Evolutionary conservation across 805 yeast species (phyloP).

Genomic region (Starmerella lactis-condensi): DNA sequence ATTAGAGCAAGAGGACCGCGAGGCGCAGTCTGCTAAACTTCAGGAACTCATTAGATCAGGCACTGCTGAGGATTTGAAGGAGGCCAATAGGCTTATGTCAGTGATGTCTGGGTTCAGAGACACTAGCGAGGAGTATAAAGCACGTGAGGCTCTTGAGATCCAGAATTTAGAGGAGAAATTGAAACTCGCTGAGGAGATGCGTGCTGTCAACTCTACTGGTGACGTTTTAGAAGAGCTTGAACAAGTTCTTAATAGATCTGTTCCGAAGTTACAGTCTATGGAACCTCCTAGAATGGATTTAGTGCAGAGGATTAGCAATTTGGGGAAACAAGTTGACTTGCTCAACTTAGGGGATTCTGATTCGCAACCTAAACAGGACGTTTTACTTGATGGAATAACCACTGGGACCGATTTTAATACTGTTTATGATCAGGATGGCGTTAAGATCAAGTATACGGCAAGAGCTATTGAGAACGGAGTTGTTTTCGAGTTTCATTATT

Average conservation of each 20-base stretch:
- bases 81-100: conserved; percentile 92
- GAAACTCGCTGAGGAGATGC: conserved; percentile 24
- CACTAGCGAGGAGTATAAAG: conserved; percentile 50
- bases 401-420: too few relatives aligned
- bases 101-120: conserved; percentile 96
- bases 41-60: conserved; percentile 93
- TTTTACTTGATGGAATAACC: too few relatives aligned
- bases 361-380: too few relatives aligned
- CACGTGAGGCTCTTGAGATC: conserved; percentile 65
- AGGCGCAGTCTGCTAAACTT: conserved; percentile 84
- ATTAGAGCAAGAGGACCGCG: conserved; percentile 74
- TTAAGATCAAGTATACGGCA: too few relatives aligned
- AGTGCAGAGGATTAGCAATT: too few relatives aligned
- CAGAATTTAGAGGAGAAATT: conserved; percentile 44
- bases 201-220: conserved; percentile 26
- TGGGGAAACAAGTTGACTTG: too few relatives aligned
- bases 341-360: too few relatives aligned
- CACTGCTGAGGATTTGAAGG: conserved; percentile 82
- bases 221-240: conserved; percentile 71
- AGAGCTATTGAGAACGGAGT: too few relatives aligned
- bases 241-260: conserved; percentile 55
- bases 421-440: too few relatives aligned
- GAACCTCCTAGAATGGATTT: too few relatives aligned
- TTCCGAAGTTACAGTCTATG: too few relatives aligned
- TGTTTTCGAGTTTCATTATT: too few relatives aligned